These are phyloP conservation scores for Pueraria montana DNA, from an alignment of 306 rosid species.

Conservation along the genomic window DNA sequence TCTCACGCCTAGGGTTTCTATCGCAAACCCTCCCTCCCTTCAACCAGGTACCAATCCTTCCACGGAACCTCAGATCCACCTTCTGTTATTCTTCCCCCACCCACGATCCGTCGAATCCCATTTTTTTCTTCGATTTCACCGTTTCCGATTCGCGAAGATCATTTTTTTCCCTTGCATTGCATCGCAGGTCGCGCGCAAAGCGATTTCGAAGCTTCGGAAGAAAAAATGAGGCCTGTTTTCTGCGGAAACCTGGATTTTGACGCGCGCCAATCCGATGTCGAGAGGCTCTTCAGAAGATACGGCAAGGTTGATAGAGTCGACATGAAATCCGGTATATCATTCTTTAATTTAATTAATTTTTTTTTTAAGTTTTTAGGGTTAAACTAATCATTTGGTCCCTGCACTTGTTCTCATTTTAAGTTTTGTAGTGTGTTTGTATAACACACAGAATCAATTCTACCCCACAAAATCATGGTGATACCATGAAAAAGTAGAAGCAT, in stretches of 20 bases:
- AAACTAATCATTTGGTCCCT: not conserved
- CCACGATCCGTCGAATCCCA: constrained; percentile 20
- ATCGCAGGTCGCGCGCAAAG: constrained; percentile 45
- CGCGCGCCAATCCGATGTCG: constrained; percentile 80
- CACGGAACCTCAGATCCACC: constrained; percentile 39
- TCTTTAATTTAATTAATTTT: not conserved
- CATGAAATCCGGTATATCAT: constrained; percentile 74
- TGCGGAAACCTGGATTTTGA: constrained; percentile 86
- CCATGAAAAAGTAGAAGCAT: too few species aligned
- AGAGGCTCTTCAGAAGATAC: constrained; percentile 80
- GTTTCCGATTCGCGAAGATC: not conserved
- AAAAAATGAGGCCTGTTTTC: constrained; percentile 77
- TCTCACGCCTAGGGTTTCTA: constrained; percentile 50
- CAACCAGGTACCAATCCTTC: constrained; percentile 53
- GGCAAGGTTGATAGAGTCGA: constrained; percentile 91
- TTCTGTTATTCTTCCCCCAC: not conserved
- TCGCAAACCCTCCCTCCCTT: constrained; percentile 20
- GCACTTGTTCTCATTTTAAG: not conserved
- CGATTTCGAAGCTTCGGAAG: constrained; percentile 41
- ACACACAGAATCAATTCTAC: too few species aligned
- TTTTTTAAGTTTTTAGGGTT: not conserved
- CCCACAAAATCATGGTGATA: too few species aligned
- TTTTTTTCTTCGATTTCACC: not conserved
- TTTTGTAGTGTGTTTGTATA: not conserved
- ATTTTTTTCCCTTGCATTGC: constrained; percentile 36